Percentiles rank a stretch among this genome's conserved stretches.
These are phyloP conservation scores for Quercus gilva DNA, from an alignment of 306 rosid species.

Conservation along the genomic window DNA sequence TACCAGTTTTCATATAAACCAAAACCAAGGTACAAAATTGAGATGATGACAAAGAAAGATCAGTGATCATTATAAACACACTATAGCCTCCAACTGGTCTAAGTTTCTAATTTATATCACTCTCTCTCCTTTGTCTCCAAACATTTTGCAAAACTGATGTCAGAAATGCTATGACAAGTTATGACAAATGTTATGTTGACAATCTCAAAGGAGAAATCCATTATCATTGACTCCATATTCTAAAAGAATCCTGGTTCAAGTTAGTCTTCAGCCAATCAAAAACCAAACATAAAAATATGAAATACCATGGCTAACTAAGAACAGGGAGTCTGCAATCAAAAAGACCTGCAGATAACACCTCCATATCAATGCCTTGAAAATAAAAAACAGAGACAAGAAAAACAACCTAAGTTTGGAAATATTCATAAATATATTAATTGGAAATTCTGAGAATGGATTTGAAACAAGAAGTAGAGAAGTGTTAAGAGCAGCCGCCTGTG, in stretches of 20 bases:
- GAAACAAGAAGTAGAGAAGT: no score
- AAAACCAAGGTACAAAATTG: constrained; percentile 42
- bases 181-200: constrained; percentile 39
- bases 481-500: no score
- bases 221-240: neutral
- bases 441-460: no score
- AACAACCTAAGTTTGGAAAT: no score
- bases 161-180: constrained; percentile 32
- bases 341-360: constrained; percentile 3
- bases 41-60: constrained; percentile 33
- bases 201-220: constrained; percentile 39
- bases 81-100: constrained; percentile 12
- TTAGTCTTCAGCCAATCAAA: neutral
- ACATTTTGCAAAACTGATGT: constrained; percentile 54
- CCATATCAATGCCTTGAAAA: neutral
- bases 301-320: neutral
- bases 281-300: neutral
- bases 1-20: constrained; percentile 19
- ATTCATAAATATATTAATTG: no score
- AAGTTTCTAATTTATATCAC: neutral
- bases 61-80: constrained; percentile 22
- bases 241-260: neutral
- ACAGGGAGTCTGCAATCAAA: neutral
- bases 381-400: neutral
- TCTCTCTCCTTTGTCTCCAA: constrained; percentile 28